Percentiles rank a stretch among this genome's conserved stretches.
These are phyloP conservation scores for Geotrichum candidum DNA, from an alignment of 1,139 yeast genomes.

Conservation along the genomic window DNA sequence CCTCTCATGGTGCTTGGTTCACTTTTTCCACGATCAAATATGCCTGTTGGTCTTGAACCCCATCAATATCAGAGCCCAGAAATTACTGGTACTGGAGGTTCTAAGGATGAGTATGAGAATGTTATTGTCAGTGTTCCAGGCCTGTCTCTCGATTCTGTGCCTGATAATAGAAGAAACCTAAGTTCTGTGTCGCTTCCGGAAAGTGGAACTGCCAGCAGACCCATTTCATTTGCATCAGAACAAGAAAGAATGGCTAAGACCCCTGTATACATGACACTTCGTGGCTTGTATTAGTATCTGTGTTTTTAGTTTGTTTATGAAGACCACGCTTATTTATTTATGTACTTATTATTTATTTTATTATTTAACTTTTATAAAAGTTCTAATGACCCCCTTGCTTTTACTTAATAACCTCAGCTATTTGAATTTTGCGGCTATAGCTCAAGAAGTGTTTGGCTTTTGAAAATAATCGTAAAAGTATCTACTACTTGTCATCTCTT, in stretches of 20 bases:
- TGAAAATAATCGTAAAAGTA: not conserved
- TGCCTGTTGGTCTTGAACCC: slow-evolving; percentile 13
- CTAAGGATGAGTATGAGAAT: not conserved
- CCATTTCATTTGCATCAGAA: not conserved
- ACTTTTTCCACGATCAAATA: slow-evolving; percentile 4
- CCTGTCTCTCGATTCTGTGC: not conserved
- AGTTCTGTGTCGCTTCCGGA: not conserved
- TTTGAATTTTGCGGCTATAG: not conserved
- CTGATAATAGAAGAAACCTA: not conserved
- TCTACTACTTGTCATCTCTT: not conserved
- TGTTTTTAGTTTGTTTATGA: not conserved
- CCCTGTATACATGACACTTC: not conserved
- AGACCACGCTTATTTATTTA: not conserved
- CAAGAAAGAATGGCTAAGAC: not conserved
- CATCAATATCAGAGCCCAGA: slow-evolving; percentile 12
- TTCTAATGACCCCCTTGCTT: not conserved
- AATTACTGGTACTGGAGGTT: not conserved
- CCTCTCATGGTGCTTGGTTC: slow-evolving; percentile 2
- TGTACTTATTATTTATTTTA: too few species aligned
- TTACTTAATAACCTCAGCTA: not conserved
- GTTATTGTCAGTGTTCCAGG: not conserved
- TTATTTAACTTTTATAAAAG: not conserved
- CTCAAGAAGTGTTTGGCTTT: not conserved
- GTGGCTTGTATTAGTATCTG: not conserved
- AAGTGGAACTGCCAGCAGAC: not conserved